Evolutionary conservation across 2,329 filamentous ascomycete genomes (phyloP).

Genomic region (Thermoascus crustaceus): DNA sequence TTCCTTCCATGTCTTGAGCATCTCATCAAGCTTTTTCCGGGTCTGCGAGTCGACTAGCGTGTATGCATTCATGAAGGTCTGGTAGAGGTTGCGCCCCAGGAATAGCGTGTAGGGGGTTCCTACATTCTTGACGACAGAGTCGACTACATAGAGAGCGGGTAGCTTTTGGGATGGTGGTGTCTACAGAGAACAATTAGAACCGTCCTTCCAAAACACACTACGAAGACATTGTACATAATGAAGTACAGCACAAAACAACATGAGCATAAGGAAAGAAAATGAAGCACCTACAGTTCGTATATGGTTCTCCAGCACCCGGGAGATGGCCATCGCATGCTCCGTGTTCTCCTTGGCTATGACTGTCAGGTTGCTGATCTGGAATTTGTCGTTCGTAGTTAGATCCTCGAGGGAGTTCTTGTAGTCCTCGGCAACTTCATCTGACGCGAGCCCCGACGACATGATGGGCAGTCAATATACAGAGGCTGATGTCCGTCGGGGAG

Average conservation of each 20-base stretch:
- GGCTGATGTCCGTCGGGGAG: conserved; percentile 1
- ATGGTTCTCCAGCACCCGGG: conserved; percentile 80
- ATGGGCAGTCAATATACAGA: conserved; percentile 29
- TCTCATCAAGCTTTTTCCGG: conserved; percentile 87
- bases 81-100: conserved; percentile 82
- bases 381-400: conserved; percentile 79
- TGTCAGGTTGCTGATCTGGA: conserved; percentile 95
- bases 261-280: conserved; percentile 9
- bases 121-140: conserved; percentile 98
- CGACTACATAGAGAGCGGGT: conserved; percentile 92
- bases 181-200: conserved; percentile 46
- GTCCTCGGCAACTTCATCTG: conserved; percentile 87
- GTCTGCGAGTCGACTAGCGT: conserved; percentile 75
- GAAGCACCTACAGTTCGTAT: conserved; percentile 76
- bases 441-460: conserved; percentile 55
- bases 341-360: conserved; percentile 97
- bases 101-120: conserved; percentile 96
- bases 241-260: conserved; percentile 5
- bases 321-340: conserved; percentile 88
- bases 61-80: conserved; percentile 95
- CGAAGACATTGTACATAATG: conserved; percentile 9
- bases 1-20: conserved; percentile 97
- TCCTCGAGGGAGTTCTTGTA: conserved; percentile 91
- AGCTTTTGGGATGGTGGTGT: conserved; percentile 81
- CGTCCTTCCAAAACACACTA: conserved; percentile 17